Evolutionary conservation across 75 land plant genomes (phyloP).

Genomic region (Cryptomeria japonica): DNA sequence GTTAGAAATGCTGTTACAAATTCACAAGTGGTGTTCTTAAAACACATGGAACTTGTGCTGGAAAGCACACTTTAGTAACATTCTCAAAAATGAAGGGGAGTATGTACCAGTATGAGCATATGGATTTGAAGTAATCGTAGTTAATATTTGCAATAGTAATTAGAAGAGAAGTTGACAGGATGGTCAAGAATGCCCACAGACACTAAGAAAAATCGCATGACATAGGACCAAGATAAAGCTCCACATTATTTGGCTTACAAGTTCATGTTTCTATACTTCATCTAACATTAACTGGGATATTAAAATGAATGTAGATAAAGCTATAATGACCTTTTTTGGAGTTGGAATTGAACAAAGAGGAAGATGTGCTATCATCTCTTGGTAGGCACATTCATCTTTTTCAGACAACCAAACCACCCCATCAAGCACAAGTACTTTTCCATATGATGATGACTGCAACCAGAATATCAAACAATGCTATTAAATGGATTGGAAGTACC

Average conservation of each 20-base stretch:
- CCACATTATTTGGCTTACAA: not conserved
- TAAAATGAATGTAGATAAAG: not conserved
- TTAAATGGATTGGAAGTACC: not conserved
- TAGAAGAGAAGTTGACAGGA: too few relatives aligned
- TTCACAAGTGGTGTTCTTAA: not conserved
- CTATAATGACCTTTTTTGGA: slow-evolving; percentile 43
- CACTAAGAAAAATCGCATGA: not conserved
- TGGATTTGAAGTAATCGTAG: not conserved
- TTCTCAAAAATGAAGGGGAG: not conserved
- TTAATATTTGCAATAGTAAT: too few relatives aligned
- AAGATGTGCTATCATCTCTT: slow-evolving; percentile 94
- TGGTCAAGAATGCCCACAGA: not conserved
- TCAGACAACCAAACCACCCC: slow-evolving; percentile 86
- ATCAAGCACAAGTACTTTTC: slow-evolving; percentile 89
- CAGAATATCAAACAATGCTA: not conserved
- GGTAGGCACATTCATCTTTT: slow-evolving; percentile 91
- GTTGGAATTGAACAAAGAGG: slow-evolving; percentile 87
- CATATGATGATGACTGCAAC: slow-evolving; percentile 75
- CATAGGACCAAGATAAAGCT: not conserved
- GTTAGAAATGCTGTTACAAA: not conserved
- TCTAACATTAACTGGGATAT: not conserved
- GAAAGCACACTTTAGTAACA: not conserved
- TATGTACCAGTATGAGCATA: not conserved
- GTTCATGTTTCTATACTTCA: not conserved
- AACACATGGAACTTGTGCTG: not conserved